Conservation (phyloP, 176 grass and related monocot species). For the Aegilops tauschii region DNA sequence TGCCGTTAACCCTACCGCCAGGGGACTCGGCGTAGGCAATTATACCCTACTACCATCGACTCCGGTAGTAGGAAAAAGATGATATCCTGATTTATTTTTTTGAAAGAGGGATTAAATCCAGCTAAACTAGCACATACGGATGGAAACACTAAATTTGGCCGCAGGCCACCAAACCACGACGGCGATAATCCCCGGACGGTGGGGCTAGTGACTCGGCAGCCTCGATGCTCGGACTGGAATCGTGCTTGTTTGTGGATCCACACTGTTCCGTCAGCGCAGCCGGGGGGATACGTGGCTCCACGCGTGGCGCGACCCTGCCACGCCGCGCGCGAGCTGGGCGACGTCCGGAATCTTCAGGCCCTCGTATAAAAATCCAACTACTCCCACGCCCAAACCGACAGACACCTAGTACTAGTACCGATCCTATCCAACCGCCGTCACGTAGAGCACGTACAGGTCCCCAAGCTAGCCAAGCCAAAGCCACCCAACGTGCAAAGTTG, state of each 20-base stretch:
- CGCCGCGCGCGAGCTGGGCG: constrained; percentile 18
- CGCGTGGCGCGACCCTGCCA: constrained; percentile 15
- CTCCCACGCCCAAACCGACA: neutral
- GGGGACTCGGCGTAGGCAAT: too few relatives aligned
- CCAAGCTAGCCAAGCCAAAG: neutral
- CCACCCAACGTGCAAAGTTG: neutral
- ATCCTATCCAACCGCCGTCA: neutral
- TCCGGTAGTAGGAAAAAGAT: too few relatives aligned
- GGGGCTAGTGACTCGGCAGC: neutral
- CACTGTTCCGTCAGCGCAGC: neutral
- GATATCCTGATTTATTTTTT: too few relatives aligned
- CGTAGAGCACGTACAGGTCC: neutral
- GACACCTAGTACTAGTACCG: neutral
- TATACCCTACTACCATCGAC: too few relatives aligned
- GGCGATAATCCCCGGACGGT: neutral
- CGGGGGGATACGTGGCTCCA: neutral
- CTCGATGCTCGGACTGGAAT: neutral
- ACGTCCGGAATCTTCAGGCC: constrained; percentile 22
- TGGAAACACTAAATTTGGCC: too few relatives aligned
- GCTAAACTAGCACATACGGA: too few relatives aligned
- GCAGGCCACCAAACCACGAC: too few relatives aligned
- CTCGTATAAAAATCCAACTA: neutral
- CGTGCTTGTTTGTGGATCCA: neutral
- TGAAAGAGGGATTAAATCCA: too few relatives aligned
- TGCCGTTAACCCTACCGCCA: too few relatives aligned